Conservation (phyloP, 305 asterid species). For the Andrographis paniculata region DNA sequence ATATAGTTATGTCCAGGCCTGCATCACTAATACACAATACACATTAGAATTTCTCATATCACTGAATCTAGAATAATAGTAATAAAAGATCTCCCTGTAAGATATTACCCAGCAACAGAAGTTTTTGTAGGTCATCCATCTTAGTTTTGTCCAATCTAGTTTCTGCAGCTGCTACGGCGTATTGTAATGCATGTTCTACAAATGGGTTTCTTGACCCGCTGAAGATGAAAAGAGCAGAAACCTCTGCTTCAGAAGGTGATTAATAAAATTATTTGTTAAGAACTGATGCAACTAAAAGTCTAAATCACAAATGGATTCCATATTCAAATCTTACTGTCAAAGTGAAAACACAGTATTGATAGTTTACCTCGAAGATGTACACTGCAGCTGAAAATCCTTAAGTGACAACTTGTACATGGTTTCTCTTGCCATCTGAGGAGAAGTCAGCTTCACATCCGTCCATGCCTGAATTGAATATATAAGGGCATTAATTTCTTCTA, state of each 20-base stretch:
- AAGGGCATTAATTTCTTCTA: neutral
- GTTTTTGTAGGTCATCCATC: slow-evolving; percentile 46
- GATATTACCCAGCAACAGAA: slow-evolving; percentile 69
- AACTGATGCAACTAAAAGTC: no score
- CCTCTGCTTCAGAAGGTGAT: neutral
- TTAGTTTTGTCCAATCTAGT: slow-evolving; percentile 46
- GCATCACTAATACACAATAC: slow-evolving; percentile 41
- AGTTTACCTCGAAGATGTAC: slow-evolving; percentile 65
- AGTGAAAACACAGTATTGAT: no score
- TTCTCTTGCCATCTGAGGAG: slow-evolving; percentile 96
- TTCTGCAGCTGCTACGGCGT: slow-evolving; percentile 78
- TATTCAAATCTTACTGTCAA: no score
- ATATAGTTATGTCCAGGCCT: slow-evolving; percentile 85
- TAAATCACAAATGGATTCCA: no score
- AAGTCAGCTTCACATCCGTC: slow-evolving; percentile 87
- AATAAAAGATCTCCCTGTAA: no score
- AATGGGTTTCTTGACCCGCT: slow-evolving; percentile 82
- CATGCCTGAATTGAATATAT: slow-evolving; percentile 48
- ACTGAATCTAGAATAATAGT: no score
- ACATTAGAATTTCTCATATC: slow-evolving; percentile 28
- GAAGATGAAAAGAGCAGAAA: slow-evolving; percentile 26
- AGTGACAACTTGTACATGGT: slow-evolving; percentile 73
- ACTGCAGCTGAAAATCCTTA: slow-evolving; percentile 48
- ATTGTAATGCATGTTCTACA: slow-evolving; percentile 83
- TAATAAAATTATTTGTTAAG: neutral